A percentile compares a stretch with the other conserved stretches of the same genome.
Evolutionary conservation across 1,284 basidiomycete species (phyloP).

Genomic region (Acaromyces ingoldii): DNA sequence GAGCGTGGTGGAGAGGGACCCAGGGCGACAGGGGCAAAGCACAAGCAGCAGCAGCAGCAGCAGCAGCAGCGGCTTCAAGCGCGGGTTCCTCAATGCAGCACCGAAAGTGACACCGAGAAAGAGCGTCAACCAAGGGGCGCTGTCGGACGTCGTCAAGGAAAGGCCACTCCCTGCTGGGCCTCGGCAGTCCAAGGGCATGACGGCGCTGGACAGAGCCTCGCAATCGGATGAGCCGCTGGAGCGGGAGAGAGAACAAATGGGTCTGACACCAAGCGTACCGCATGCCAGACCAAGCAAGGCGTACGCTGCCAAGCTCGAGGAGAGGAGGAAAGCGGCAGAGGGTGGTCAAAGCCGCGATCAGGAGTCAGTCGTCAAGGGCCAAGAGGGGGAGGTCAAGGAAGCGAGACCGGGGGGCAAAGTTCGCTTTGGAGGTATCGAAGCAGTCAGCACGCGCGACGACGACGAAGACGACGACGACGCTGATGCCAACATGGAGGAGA

Average conservation of each 20-base stretch:
- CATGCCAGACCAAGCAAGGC: conserved; percentile 48
- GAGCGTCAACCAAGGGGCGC: too few relatives aligned
- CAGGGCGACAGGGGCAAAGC: conserved; percentile 16
- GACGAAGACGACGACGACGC: too few relatives aligned
- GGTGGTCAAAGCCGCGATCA: not conserved
- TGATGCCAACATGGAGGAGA: too few relatives aligned
- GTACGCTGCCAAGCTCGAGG: conserved; percentile 35
- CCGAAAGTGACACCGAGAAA: too few relatives aligned
- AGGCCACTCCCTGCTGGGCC: conserved; percentile 13
- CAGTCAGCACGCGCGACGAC: too few relatives aligned
- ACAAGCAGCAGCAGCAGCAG: conserved; percentile 14
- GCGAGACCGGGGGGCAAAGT: conserved; percentile 9
- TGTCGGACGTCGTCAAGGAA: not conserved
- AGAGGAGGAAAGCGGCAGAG: not conserved
- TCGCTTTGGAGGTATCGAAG: conserved; percentile 5
- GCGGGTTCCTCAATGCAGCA: conserved; percentile 22
- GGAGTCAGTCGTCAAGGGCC: conserved; percentile 3
- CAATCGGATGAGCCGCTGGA: conserved; percentile 28
- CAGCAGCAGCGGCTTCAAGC: conserved; percentile 27
- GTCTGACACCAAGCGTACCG: conserved; percentile 38
- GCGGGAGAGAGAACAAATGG: conserved; percentile 18
- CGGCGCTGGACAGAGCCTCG: conserved; percentile 37
- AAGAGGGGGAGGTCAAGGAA: conserved; percentile 8
- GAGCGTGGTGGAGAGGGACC: conserved; percentile 9
- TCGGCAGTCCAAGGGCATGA: conserved; percentile 32